Evolutionary conservation across 805 yeast genomes (phyloP).

Genomic region (Cyberlindnera maclurae): DNA sequence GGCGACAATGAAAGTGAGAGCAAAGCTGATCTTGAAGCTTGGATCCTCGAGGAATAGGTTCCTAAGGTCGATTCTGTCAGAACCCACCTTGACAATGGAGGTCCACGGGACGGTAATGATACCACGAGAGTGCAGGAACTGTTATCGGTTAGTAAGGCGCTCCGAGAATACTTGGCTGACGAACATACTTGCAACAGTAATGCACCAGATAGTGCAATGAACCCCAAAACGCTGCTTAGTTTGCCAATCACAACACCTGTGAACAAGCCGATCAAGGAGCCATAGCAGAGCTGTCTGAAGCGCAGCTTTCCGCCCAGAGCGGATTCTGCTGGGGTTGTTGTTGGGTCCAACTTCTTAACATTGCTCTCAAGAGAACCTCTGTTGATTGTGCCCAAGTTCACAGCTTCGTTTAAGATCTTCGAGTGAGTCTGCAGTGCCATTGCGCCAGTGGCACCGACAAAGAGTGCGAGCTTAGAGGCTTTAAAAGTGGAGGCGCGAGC

Average conservation of each 20-base stretch:
- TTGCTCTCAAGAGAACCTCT: conserved; percentile 6
- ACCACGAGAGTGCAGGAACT: conserved; percentile 51
- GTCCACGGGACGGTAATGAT: conserved; percentile 40
- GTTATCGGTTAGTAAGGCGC: conserved; percentile 16
- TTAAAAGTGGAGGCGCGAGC: background rate
- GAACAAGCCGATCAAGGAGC: conserved; percentile 51
- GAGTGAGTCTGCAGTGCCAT: conserved; percentile 14
- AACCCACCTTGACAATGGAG: conserved; percentile 29
- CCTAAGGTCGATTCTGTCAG: conserved; percentile 37
- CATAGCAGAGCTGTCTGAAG: conserved; percentile 53
- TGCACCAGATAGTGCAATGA: conserved; percentile 40
- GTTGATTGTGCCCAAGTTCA: conserved; percentile 18
- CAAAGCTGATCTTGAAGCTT: conserved; percentile 52
- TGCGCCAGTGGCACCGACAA: conserved; percentile 20
- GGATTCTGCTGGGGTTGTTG: conserved; percentile 10
- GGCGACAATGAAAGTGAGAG: conserved; percentile 49
- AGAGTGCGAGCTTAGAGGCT: conserved; percentile 14
- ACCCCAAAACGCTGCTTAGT: conserved; percentile 45
- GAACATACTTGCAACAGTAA: conserved; percentile 23
- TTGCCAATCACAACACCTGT: conserved; percentile 54
- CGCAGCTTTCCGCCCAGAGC: conserved; percentile 40
- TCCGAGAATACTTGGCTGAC: background rate
- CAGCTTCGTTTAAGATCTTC: conserved; percentile 21
- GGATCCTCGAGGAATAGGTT: conserved; percentile 50
- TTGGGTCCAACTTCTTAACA: conserved; percentile 9